These are phyloP conservation scores for Sordariomycetes sp. DNA, from an alignment of 2,329 filamentous ascomycete species.

Conservation along the genomic window DNA sequence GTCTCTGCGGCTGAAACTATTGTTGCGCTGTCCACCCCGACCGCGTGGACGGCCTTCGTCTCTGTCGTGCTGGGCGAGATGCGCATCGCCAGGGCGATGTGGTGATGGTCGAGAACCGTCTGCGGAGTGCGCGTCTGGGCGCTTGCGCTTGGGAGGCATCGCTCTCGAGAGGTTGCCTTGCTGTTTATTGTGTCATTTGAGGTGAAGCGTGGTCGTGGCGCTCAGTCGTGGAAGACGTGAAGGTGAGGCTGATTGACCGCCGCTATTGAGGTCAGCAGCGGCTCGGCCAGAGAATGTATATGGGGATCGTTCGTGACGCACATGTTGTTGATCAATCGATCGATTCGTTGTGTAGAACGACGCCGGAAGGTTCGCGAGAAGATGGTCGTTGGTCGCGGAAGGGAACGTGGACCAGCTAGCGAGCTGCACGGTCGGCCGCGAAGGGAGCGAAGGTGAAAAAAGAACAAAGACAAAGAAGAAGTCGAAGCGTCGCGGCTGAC, in stretches of 20 bases:
- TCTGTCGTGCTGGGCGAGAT: slow-evolving; percentile 48
- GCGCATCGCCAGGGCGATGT: slow-evolving; percentile 49
- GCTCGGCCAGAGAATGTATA: no score
- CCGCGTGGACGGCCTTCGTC: slow-evolving; percentile 39
- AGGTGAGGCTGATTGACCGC: no score
- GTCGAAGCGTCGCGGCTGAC: background rate
- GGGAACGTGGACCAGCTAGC: no score
- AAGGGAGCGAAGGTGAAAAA: background rate
- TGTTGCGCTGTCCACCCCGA: slow-evolving; percentile 23
- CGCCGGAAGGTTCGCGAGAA: no score
- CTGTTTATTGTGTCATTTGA: slow-evolving; percentile 23
- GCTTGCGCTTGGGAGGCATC: slow-evolving; percentile 55
- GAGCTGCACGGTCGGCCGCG: no score
- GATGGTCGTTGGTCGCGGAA: no score
- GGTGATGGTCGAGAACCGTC: slow-evolving; percentile 50
- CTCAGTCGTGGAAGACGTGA: no score
- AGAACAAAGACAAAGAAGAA: background rate
- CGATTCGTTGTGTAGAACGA: no score
- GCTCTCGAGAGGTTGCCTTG: slow-evolving; percentile 12
- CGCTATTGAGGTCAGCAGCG: background rate
- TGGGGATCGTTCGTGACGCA: no score
- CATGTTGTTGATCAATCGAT: no score
- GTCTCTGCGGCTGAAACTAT: slow-evolving; percentile 4
- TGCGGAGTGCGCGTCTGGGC: slow-evolving; percentile 37
- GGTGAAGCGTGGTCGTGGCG: no score